phyloP scores from a whole-genome alignment of 768 basidiomycete species.

The Boletales sp. region DNA sequence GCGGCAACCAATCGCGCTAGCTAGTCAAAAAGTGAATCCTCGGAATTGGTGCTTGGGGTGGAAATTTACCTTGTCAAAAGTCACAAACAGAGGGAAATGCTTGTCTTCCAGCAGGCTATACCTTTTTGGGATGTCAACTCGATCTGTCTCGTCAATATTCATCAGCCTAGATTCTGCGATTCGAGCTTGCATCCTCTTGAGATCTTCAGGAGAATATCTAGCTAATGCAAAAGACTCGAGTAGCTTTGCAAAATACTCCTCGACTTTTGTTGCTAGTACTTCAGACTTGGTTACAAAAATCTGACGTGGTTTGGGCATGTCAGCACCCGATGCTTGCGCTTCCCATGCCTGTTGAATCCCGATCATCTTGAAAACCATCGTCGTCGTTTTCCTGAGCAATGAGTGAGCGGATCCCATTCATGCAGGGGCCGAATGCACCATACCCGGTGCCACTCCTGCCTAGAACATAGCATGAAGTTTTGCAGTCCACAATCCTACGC shows the following conservation, averaged over 20 bases:
- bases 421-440: background rate
- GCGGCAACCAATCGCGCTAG: conserved; percentile 25
- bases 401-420: background rate
- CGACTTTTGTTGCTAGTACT: conserved; percentile 64
- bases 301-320: conserved; percentile 52
- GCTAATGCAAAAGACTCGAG: conserved; percentile 40
- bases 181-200: conserved; percentile 28
- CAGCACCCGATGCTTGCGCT: conserved; percentile 16
- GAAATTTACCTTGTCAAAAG: conserved; percentile 53
- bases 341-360: conserved; percentile 58
- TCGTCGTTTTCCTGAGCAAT: conserved; percentile 60
- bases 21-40: conserved; percentile 7
- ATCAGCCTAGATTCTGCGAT: conserved; percentile 24
- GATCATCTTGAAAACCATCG: conserved; percentile 75
- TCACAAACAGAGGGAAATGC: conserved; percentile 70
- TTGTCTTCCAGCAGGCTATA: conserved; percentile 55
- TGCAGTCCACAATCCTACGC: conserved; percentile 55
- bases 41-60: background rate
- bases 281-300: conserved; percentile 72
- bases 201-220: conserved; percentile 35
- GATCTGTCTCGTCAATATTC: conserved; percentile 33
- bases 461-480: conserved; percentile 59
- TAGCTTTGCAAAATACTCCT: conserved; percentile 58
- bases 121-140: conserved; percentile 33
- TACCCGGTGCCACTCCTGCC: conserved; percentile 77